phyloP scores from a whole-genome alignment of 306 rosid species.

The Vigna radiata region DNA sequence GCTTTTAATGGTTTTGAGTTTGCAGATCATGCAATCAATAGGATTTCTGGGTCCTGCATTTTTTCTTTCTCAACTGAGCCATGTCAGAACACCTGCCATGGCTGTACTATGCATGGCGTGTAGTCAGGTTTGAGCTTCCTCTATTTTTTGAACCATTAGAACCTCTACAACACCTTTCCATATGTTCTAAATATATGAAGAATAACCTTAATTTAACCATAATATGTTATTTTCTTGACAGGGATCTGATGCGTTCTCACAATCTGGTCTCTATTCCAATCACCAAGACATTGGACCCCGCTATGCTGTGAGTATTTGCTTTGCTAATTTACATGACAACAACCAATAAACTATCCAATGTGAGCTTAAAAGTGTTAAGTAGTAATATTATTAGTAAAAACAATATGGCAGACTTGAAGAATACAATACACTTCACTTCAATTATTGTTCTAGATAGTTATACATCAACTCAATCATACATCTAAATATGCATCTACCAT shows the following conservation, averaged over 20 bases:
- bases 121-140: slow-evolving; percentile 66
- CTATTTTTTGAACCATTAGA: neutral
- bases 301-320: slow-evolving; percentile 26
- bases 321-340: neutral
- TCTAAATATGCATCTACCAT: neutral
- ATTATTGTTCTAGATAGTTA: neutral
- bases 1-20: slow-evolving; percentile 31
- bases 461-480: neutral
- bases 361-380: neutral
- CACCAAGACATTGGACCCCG: slow-evolving; percentile 90
- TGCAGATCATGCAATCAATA: slow-evolving; percentile 83
- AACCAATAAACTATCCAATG: slow-evolving; percentile 9
- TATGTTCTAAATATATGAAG: neutral
- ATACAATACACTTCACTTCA: slow-evolving; percentile 13
- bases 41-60: slow-evolving; percentile 85
- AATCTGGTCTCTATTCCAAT: slow-evolving; percentile 81
- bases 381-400: neutral
- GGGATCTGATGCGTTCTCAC: slow-evolving; percentile 88
- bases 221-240: slow-evolving; percentile 38
- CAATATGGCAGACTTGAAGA: neutral
- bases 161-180: neutral
- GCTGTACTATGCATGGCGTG: slow-evolving; percentile 89
- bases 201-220: neutral
- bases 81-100: slow-evolving; percentile 67
- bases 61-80: slow-evolving; percentile 80